Percentiles rank a stretch among this genome's conserved stretches.
Conservation (phyloP, 2,329 filamentous ascomycete genomes). For the Pseudopyricularia javanii region DNA sequence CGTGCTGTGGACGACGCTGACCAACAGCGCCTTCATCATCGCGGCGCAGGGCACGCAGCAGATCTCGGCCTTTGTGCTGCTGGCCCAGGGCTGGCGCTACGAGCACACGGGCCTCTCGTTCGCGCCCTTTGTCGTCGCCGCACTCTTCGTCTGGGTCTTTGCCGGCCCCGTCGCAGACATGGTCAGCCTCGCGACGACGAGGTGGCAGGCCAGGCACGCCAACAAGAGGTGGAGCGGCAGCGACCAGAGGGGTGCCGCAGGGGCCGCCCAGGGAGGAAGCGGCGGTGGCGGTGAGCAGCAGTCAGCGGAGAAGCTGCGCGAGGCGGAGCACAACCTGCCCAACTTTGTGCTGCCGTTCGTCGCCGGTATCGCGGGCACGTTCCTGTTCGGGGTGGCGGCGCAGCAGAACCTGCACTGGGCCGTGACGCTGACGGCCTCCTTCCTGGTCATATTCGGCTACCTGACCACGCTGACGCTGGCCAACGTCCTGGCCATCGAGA, state of each 20-base stretch:
- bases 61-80: constrained; percentile 12
- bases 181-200: constrained; percentile 15
- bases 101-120: constrained; percentile 15
- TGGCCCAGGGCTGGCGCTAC: constrained; percentile 17
- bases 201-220: constrained; percentile 1
- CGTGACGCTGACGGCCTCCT: constrained; percentile 12
- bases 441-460: constrained; percentile 16
- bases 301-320: constrained; percentile 6
- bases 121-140: constrained; percentile 11
- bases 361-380: constrained; percentile 14
- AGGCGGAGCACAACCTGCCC: constrained; percentile 19
- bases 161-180: constrained; percentile 16
- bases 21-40: constrained; percentile 16
- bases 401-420: constrained; percentile 14
- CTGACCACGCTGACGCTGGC: constrained; percentile 14
- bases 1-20: constrained; percentile 18
- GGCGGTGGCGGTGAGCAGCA: too few species aligned
- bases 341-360: constrained; percentile 17
- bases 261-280: too few species aligned
- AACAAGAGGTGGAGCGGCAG: constrained; percentile 3
- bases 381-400: constrained; percentile 18
- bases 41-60: constrained; percentile 15
- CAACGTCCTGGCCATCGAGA: constrained; percentile 20
- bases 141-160: constrained; percentile 11
- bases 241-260: neutral